These are phyloP conservation scores for Boletus huronensis DNA, from an alignment of 768 basidiomycete genomes.

Conservation along the genomic window DNA sequence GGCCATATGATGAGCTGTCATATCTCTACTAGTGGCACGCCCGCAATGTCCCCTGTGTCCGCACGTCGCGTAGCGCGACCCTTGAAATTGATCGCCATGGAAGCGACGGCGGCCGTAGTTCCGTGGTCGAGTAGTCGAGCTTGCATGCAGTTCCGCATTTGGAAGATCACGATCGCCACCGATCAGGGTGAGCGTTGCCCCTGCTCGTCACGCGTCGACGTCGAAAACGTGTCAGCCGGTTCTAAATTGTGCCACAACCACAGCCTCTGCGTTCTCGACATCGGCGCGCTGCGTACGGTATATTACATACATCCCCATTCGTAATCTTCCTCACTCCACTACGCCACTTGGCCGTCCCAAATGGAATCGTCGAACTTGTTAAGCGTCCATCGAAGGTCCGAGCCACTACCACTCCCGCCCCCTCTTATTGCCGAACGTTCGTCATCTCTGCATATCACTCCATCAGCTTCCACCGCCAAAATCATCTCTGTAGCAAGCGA, in stretches of 20 bases:
- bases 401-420: conserved; percentile 44
- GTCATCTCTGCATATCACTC: conserved; percentile 76
- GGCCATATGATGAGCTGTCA: conserved; percentile 6
- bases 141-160: background rate
- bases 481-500: conserved; percentile 79
- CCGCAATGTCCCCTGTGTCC: conserved; percentile 1
- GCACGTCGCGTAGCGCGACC: conserved; percentile 8
- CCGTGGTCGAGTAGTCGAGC: conserved; percentile 13
- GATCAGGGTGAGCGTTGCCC: conserved; percentile 12
- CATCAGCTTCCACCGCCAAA: conserved; percentile 64
- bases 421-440: conserved; percentile 34
- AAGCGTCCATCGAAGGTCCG: conserved; percentile 69
- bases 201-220: conserved; percentile 16
- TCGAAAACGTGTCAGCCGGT: conserved; percentile 26
- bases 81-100: conserved; percentile 25
- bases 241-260: background rate
- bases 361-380: conserved; percentile 64
- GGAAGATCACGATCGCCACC: conserved; percentile 20
- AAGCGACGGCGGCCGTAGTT: conserved; percentile 12
- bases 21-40: conserved; percentile 1
- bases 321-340: conserved; percentile 1
- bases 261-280: conserved; percentile 16
- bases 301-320: conserved; percentile 3
- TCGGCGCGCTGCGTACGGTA: background rate
- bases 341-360: conserved; percentile 63